A percentile compares a stretch with the other conserved stretches of the same genome.
phyloP scores from a whole-genome alignment of 805 yeast species.

The Nakazawaea pomicola region DNA sequence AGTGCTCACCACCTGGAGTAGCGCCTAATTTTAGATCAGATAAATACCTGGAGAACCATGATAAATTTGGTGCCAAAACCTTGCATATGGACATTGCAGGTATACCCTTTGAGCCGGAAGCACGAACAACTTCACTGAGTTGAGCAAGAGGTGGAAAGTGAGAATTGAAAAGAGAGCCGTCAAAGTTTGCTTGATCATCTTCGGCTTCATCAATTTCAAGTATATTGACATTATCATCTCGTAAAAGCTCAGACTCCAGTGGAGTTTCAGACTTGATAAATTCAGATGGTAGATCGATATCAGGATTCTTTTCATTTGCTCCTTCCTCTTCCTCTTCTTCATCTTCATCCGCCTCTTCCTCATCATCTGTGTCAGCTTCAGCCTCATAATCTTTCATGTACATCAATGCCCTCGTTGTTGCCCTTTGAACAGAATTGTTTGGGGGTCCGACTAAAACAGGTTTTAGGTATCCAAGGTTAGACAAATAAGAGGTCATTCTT shows the following conservation, averaged over 20 bases:
- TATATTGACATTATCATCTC: neutral
- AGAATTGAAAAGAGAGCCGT: slow-evolving; percentile 43
- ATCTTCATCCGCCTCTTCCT: slow-evolving; percentile 20
- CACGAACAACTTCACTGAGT: slow-evolving; percentile 38
- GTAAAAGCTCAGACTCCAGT: neutral
- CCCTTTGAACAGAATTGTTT: slow-evolving; percentile 19
- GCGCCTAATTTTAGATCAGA: slow-evolving; percentile 1
- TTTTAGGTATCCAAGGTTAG: slow-evolving; percentile 39
- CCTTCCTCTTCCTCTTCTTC: slow-evolving; percentile 28
- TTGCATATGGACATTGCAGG: slow-evolving; percentile 54
- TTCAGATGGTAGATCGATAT: too few relatives aligned
- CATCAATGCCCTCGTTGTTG: slow-evolving; percentile 42
- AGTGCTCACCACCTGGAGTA: slow-evolving; percentile 7
- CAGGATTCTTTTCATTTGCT: too few relatives aligned
- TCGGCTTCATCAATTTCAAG: slow-evolving; percentile 3
- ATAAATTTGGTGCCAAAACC: too few relatives aligned
- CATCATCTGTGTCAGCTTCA: slow-evolving; percentile 20
- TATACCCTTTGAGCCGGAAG: slow-evolving; percentile 44
- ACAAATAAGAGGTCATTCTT: slow-evolving; percentile 42
- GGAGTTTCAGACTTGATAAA: too few relatives aligned
- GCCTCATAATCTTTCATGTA: slow-evolving; percentile 35
- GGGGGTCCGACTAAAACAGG: slow-evolving; percentile 42
- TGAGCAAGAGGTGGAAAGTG: too few relatives aligned
- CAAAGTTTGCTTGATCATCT: slow-evolving; percentile 29
- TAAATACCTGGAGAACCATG: slow-evolving; percentile 35